Base-by-base conservation (phyloP, 805 yeast genomes). In the Pichia scutulata region DNA sequence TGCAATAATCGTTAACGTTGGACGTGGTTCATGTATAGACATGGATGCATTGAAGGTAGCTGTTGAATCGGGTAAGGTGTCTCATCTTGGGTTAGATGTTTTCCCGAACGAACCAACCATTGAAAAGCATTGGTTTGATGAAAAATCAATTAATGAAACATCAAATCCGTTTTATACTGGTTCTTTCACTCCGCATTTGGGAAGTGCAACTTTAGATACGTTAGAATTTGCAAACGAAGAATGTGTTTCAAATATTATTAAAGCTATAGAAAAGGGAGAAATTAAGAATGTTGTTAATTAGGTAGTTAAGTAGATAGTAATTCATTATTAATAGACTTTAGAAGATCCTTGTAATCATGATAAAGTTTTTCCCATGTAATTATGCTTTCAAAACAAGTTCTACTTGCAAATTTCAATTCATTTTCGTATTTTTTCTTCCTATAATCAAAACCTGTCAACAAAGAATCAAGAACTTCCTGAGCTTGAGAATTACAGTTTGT, bases 31-130 rank as follows among this genome's bases (percentile, higher is more conserved):
- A 3, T 76, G 85, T 36, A 73, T 86, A 52, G 80, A 85, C 56
- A 89, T 82, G 57, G 71, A 75, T n/a, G 89, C 80, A 2, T 65
- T 86, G 44, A 70, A 84, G 12, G 72, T 68, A 6, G 90, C 83
- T 0, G 69, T 86, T 48, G 71, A 80, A 50, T 57, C 72, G 8
- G 88, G 87, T 0, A 75, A 80, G 48, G 72, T 86, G 2, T 65
- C 75, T 8, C 77, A 82, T 60, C 87, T 82, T 9, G 93, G 92
- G 0, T 62, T 84, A 30, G 95, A 86, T 59, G 95, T 86, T 6
- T 84, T 70, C 62, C 80, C 77, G 52, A 63, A 77, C 23, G 95
- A 86, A 64, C 87, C 87, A 7, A 46, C 57, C 0, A 74, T 82
- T 19, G 55, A 55, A 33, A 43, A 49, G 6, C 52, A 39, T 26